Percentiles rank a stretch among this genome's conserved stretches.
These are phyloP conservation scores for Thyridium curvatum DNA, from an alignment of 2,329 filamentous ascomycete genomes.

Conservation along the genomic window DNA sequence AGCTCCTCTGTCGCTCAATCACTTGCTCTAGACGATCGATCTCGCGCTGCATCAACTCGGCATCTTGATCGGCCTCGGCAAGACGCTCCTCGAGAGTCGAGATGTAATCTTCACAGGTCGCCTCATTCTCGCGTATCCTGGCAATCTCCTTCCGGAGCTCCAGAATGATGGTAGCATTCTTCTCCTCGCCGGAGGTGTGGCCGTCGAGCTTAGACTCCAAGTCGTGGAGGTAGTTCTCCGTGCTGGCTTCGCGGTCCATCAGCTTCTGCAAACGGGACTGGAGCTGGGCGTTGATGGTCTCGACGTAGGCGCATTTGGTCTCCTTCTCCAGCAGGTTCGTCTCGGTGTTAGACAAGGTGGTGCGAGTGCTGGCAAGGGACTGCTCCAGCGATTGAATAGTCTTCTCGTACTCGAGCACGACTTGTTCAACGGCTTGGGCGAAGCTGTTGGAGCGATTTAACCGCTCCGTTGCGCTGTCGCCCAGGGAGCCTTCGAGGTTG, in stretches of 20 bases:
- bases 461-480: conserved; percentile 77
- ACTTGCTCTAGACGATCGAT: conserved; percentile 92
- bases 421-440: conserved; percentile 89
- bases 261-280: conserved; percentile 88
- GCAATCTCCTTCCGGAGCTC: conserved; percentile 89
- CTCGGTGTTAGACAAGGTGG: conserved; percentile 77
- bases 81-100: conserved; percentile 92
- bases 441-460: conserved; percentile 94
- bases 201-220: conserved; percentile 86
- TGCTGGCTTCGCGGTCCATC: conserved; percentile 83
- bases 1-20: conserved; percentile 86
- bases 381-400: conserved; percentile 92
- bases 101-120: conserved; percentile 90
- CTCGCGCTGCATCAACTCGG: conserved; percentile 94
- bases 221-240: conserved; percentile 88
- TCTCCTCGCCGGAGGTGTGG: conserved; percentile 86
- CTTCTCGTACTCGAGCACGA: conserved; percentile 96
- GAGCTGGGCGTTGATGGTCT: conserved; percentile 86
- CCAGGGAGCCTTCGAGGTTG: conserved; percentile 54
- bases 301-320: conserved; percentile 85
- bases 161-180: conserved; percentile 75
- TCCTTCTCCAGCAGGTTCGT: conserved; percentile 86
- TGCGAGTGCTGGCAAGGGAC: conserved; percentile 81
- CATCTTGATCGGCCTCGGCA: conserved; percentile 91
- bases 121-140: conserved; percentile 83